phyloP scores from a whole-genome alignment of 2,329 filamentous ascomycete species.

The Fonsecaea erecta region DNA sequence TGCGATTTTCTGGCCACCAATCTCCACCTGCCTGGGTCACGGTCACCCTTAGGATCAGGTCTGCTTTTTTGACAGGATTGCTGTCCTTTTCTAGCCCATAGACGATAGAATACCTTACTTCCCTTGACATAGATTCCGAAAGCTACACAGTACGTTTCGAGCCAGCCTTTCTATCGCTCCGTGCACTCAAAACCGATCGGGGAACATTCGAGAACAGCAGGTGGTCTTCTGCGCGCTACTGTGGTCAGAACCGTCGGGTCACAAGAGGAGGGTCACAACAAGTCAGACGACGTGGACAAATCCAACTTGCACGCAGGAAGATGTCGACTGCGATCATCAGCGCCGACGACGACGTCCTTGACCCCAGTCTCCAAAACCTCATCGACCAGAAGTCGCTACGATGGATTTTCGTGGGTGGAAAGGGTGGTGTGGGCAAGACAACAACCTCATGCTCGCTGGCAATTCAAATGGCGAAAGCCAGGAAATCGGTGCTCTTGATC shows the following conservation, averaged over 20 bases:
- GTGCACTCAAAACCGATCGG: not conserved
- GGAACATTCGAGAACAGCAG: not conserved
- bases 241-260: not conserved
- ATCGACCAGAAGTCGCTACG: slow-evolving; percentile 93
- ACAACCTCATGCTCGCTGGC: slow-evolving; percentile 99
- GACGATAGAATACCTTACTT: not conserved
- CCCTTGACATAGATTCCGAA: not conserved
- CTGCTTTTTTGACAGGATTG: not conserved
- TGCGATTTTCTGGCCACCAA: slow-evolving; percentile 2
- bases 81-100: not conserved
- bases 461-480: slow-evolving; percentile 93
- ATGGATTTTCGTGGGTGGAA: slow-evolving; percentile 99
- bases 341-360: slow-evolving; percentile 73
- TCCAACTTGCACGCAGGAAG: not conserved
- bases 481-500: slow-evolving; percentile 95
- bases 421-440: slow-evolving; percentile 97
- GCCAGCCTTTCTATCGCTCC: not conserved
- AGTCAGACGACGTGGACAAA: not conserved
- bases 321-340: slow-evolving; percentile 49
- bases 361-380: slow-evolving; percentile 91
- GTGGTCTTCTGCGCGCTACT: not conserved
- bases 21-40: not conserved
- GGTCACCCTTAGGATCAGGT: not conserved
- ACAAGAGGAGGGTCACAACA: not conserved
- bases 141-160: not conserved